Conservation (phyloP, 441 rosid species). For the Arabidopsis lyrata region DNA sequence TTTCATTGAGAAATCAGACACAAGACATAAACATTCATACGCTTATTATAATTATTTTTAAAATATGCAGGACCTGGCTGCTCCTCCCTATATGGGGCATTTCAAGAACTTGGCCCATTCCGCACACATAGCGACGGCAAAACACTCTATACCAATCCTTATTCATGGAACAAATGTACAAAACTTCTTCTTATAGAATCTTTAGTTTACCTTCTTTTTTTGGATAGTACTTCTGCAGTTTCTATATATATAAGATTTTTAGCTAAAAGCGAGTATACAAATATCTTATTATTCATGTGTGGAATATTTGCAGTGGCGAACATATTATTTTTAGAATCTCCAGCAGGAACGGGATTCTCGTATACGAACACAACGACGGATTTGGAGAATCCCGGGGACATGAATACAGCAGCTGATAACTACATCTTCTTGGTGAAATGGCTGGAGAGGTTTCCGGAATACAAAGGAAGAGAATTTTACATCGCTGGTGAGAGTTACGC, state of each 20-base stretch:
- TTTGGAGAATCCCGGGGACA: neutral
- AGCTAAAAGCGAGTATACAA: too few species aligned
- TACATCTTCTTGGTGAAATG: neutral
- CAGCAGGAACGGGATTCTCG: neutral
- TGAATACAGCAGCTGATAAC: neutral
- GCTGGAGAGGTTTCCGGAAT: neutral
- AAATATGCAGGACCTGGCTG: neutral
- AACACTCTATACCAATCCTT: neutral
- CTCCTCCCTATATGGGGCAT: neutral
- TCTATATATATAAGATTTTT: too few species aligned
- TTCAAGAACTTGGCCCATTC: neutral
- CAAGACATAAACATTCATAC: too few species aligned
- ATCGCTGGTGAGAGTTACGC: neutral
- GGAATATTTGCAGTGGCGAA: neutral
- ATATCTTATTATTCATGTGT: too few species aligned
- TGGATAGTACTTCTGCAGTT: too few species aligned
- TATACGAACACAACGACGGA: neutral
- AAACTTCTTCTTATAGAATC: too few species aligned
- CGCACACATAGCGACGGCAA: neutral
- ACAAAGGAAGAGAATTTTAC: neutral
- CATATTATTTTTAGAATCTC: neutral
- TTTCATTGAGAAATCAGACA: too few species aligned
- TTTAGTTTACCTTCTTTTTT: too few species aligned
- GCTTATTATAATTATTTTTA: too few species aligned
- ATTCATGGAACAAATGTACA: neutral